Evolutionary conservation across 2,329 filamentous ascomycete species (phyloP).

Genomic region (Amesomyces nigricolor): DNA sequence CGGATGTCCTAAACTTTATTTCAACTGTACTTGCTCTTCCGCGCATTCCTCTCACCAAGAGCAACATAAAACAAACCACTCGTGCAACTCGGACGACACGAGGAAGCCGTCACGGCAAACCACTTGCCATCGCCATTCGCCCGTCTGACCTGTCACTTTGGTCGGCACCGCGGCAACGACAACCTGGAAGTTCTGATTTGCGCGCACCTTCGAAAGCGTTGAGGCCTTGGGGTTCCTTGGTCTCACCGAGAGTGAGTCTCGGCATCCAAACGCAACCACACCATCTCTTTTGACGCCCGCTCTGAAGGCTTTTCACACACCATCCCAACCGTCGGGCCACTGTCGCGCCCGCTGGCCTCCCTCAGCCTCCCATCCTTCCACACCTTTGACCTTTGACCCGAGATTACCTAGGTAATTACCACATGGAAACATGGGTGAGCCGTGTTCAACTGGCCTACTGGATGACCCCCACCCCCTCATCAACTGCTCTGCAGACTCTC

Average conservation of each 20-base stretch:
- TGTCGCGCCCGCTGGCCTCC: not conserved
- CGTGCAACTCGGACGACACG: not conserved
- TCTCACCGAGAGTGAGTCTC: no score
- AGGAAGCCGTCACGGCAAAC: not conserved
- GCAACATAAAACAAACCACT: not conserved
- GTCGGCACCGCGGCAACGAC: not conserved
- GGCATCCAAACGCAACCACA: not conserved
- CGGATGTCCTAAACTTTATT: constrained; percentile 22
- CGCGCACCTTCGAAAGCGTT: no score
- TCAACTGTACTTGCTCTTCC: constrained; percentile 14
- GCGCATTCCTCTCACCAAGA: not conserved
- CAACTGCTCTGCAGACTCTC: not conserved
- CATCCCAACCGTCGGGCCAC: not conserved
- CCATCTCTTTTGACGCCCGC: no score
- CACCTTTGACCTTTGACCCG: not conserved
- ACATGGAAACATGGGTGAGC: constrained; percentile 10
- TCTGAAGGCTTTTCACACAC: not conserved
- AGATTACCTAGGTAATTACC: constrained; percentile 8
- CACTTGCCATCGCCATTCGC: not conserved
- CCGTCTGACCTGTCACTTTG: not conserved
- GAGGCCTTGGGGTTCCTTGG: not conserved
- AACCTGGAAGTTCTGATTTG: no score
- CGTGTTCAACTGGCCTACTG: not conserved
- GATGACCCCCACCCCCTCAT: not conserved
- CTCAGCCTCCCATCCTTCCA: not conserved